These are phyloP conservation scores for Colletotrichum viniferum DNA, from an alignment of 2,329 filamentous ascomycete genomes.

Conservation along the genomic window DNA sequence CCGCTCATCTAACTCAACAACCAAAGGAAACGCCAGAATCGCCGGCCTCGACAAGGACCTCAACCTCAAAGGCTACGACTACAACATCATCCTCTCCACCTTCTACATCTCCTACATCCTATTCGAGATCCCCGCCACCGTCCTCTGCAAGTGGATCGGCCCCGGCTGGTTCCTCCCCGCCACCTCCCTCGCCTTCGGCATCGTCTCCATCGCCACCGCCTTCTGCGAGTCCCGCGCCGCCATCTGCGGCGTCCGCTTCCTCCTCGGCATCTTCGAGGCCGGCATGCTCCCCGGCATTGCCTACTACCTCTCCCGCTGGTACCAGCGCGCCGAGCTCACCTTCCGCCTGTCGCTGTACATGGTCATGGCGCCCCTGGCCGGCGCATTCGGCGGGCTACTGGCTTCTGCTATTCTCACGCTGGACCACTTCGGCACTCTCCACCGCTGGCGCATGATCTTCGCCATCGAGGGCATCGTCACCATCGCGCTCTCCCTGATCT, in stretches of 20 bases:
- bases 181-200: conserved; percentile 66
- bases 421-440: conserved; percentile 59
- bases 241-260: conserved; percentile 66
- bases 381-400: conserved; percentile 73
- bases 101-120: conserved; percentile 79
- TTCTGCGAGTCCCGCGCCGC: conserved; percentile 62
- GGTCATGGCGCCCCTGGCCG: conserved; percentile 72
- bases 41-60: conserved; percentile 70
- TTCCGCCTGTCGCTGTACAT: conserved; percentile 73
- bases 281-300: conserved; percentile 77
- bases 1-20: not conserved
- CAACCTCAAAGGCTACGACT: conserved; percentile 64
- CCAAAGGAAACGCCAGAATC: conserved; percentile 68
- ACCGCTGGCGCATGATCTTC: conserved; percentile 72
- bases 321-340: conserved; percentile 69
- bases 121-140: conserved; percentile 72
- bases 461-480: conserved; percentile 70
- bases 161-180: conserved; percentile 74
- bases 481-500: conserved; percentile 49
- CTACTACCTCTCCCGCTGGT: conserved; percentile 76
- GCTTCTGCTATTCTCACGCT: conserved; percentile 68
- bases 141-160: conserved; percentile 72
- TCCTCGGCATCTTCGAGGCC: conserved; percentile 73
- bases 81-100: conserved; percentile 69
- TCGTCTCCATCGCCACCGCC: conserved; percentile 67